These are phyloP conservation scores for Tinospora cordifolia DNA, from an alignment of 164 flowering plant genomes.

Conservation along the genomic window DNA sequence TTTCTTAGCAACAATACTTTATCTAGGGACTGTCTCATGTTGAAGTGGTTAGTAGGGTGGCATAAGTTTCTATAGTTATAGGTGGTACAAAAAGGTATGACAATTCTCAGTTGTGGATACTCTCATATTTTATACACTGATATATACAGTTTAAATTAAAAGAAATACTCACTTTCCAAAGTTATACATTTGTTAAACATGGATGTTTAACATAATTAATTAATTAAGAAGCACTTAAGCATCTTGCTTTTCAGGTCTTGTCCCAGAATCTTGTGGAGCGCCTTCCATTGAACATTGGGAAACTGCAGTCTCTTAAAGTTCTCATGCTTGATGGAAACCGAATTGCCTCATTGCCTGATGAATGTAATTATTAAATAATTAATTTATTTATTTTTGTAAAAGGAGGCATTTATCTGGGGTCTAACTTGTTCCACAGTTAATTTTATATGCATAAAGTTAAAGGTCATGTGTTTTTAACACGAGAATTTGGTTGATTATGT, in stretches of 20 bases:
- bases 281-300: slow-evolving; percentile 77
- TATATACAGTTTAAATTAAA: too few relatives aligned
- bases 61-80: too few relatives aligned
- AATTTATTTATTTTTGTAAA: slow-evolving; percentile 17
- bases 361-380: slow-evolving; percentile 72
- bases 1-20: too few relatives aligned
- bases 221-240: background rate
- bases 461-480: too few relatives aligned
- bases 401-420: slow-evolving; percentile 9
- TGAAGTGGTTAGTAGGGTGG: too few relatives aligned
- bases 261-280: slow-evolving; percentile 66
- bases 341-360: slow-evolving; percentile 73
- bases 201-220: background rate
- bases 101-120: too few relatives aligned
- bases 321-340: slow-evolving; percentile 72
- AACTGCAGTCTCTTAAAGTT: slow-evolving; percentile 72
- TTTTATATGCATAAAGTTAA: background rate
- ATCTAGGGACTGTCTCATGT: too few relatives aligned
- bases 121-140: too few relatives aligned
- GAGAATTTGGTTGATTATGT: background rate
- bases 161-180: background rate
- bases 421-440: slow-evolving; percentile 2
- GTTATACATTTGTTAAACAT: background rate
- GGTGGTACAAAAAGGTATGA: too few relatives aligned
- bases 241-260: slow-evolving; percentile 46